These are phyloP conservation scores for Leucocoprinus sp. DNA, from an alignment of 768 basidiomycete species.

Conservation along the genomic window DNA sequence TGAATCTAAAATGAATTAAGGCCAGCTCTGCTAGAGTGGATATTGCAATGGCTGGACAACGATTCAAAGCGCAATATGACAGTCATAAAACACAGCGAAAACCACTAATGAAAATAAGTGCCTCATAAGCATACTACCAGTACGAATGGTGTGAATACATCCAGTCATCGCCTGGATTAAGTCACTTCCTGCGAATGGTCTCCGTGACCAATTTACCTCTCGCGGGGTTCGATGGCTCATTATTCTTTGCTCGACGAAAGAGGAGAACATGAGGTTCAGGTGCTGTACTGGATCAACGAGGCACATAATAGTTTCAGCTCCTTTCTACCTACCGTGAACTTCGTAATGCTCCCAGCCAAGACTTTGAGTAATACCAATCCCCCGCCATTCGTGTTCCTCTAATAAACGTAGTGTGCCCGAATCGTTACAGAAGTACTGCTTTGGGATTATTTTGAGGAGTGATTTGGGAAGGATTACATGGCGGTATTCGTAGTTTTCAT, in stretches of 20 bases:
- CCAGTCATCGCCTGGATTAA: not conserved
- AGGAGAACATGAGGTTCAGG: conserved; percentile 92
- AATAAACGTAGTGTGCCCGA: conserved; percentile 76
- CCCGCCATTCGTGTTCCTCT: conserved; percentile 87
- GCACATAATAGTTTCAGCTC: not conserved
- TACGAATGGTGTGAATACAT: not conserved
- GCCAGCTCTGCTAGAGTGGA: conserved; percentile 2
- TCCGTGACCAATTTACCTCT: conserved; percentile 21
- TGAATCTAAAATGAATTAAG: not conserved
- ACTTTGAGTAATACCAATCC: conserved; percentile 93
- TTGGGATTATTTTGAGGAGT: conserved; percentile 88
- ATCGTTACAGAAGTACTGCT: conserved; percentile 70
- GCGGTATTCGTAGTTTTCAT: conserved; percentile 90
- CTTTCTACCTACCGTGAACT: conserved; percentile 67
- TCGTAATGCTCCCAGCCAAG: conserved; percentile 97
- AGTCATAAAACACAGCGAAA: conserved; percentile 5
- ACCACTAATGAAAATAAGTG: not conserved
- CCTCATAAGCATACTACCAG: not conserved
- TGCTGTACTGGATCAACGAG: conserved; percentile 34
- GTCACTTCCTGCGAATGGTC: conserved; percentile 26
- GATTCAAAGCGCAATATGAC: conserved; percentile 14
- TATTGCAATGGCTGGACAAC: conserved; percentile 1
- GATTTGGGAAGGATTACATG: conserved; percentile 97
- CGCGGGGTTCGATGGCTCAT: conserved; percentile 42
- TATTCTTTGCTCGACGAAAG: conserved; percentile 77